Conservation (phyloP, 176 grass and related monocot species). For the Phoenix roebelenii region DNA sequence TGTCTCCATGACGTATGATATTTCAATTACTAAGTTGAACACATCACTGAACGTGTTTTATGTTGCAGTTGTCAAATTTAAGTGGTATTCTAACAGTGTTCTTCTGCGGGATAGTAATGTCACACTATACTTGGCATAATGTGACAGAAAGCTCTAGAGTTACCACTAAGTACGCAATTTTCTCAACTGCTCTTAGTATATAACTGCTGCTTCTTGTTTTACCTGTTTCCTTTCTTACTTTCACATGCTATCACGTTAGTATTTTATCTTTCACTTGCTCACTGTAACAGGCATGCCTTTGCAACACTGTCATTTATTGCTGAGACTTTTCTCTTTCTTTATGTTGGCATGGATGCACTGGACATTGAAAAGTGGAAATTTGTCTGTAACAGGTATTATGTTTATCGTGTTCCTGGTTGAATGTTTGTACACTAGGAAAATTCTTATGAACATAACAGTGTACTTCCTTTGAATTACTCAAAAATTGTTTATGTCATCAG, state of each 20-base stretch:
- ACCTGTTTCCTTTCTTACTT: not conserved
- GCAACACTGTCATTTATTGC: constrained; percentile 91
- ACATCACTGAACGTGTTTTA: constrained; percentile 12
- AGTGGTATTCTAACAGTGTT: constrained; percentile 97
- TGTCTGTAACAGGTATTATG: constrained; percentile 67
- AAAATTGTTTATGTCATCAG: too few relatives aligned
- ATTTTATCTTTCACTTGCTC: constrained; percentile 4
- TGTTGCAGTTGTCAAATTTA: constrained; percentile 75
- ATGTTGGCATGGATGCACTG: constrained; percentile 98
- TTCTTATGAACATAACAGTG: too few relatives aligned
- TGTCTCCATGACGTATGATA: constrained; percentile 1
- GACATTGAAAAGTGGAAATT: constrained; percentile 98
- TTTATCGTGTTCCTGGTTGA: constrained; percentile 1
- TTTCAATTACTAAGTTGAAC: constrained; percentile 9
- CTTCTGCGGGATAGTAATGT: constrained; percentile 99
- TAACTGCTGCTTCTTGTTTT: not conserved
- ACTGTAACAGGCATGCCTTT: constrained; percentile 63
- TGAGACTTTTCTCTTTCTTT: constrained; percentile 91
- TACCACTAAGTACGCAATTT: constrained; percentile 69
- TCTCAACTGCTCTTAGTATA: constrained; percentile 2
- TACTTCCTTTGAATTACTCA: too few relatives aligned
- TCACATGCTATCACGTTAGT: not conserved
- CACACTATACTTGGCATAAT: constrained; percentile 99
- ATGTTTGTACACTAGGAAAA: too few relatives aligned
- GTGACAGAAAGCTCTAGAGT: constrained; percentile 92